Evolutionary conservation across 192 early-diverging fungal genomes (phyloP), one percentile per base, ranked within the genome.

Genomic region (Cetraspora pellucida): DNA sequence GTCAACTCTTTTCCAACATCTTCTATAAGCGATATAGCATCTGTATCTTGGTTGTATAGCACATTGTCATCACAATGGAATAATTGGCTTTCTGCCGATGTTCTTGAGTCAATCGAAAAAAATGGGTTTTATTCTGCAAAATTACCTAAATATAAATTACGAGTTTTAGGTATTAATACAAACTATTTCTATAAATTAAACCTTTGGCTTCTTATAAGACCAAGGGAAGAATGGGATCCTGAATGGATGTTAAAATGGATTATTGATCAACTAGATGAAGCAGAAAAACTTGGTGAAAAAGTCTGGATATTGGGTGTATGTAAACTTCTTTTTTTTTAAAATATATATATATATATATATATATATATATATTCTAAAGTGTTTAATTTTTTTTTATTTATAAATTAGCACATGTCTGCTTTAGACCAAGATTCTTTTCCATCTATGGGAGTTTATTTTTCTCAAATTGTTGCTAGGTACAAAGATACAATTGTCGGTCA

Each of bases 141-240:
- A 67, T 6, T 68, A 46, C 87, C 87, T 23, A 44, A 72, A 2
- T 78, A 79, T 52, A 86, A 85, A 0, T 57, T 89, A 19, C 81
- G 83, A 27, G 72, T 89, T 27, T 83, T 89, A 54, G 83, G 83
- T 10, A 37, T 89, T 8, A 89, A 89, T 63, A 89, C 85, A 54
- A 89, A 88, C 71, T 89, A 87, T 55, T 89, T 87, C 30, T 89
- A 89, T 66, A 85, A 80, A 27, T 19, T 85, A 13, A 88, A 89
- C 81, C 87, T 82, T 74, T 88, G 86, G 82, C 77, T 87, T 11
- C 83, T 86, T 76, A 80, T 78, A 21, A 50, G 80, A 19, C 78
- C 78, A 21, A 63, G 43, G 14, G 77, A 83, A 31, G 81, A 80
- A 19, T 70, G 77, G 69, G 87, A 89, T 65, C 87, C 87, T 17